Base-by-base conservation (phyloP, 306 rosid species). In the Prunus davidiana region DNA sequence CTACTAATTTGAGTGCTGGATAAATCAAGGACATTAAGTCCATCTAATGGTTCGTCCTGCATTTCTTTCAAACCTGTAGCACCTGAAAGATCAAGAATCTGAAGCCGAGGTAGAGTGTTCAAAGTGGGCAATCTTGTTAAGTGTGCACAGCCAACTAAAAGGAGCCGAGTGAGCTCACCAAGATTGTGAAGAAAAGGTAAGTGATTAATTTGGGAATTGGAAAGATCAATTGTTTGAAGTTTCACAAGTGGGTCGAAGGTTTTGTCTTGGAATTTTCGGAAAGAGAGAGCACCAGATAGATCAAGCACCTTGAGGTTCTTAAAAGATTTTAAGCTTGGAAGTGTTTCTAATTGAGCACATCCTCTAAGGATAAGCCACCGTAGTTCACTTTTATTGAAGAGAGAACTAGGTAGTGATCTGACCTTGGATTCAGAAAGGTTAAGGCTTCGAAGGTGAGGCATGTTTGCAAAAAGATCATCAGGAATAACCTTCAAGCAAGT, bases 251-350 rank as follows among this genome's bases (percentile, higher is more conserved):
- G 2, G 13, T 56, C 4, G 13, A 81, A 49, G 49, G 20, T 27
- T 30, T 78, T 71, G 66, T 71, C 79, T 32, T 5, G 25, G 24
- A 84, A 16, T 22, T 2, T 71, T 28, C 1, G 57, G 52, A 84
- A 72, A 20, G 73, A 71, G 22, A 58, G 43, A 50, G 85, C 78
- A 64, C 88, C 83, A 50, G 79, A 75, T 58, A 84, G 81, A 84
- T 84, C 85, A 78, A 84, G 69, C 63, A 81, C 60, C 80, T 64
- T 19, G 27, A 84, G 85, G 5, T 78, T 66, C 45, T 1, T 0
- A 1, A 74, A 30, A 3, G 20, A 19, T 51, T 34, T 52, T 8
- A 84, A 47, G 64, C 51, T 74, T 19, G 80, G 83, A 74, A 84
- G 70, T 12, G 3, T 6, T 63, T 28, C 0, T 64, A 84, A 78